These are phyloP conservation scores for Amaranthus tricolor DNA, from an alignment of 179 eudicot species.

Conservation along the genomic window DNA sequence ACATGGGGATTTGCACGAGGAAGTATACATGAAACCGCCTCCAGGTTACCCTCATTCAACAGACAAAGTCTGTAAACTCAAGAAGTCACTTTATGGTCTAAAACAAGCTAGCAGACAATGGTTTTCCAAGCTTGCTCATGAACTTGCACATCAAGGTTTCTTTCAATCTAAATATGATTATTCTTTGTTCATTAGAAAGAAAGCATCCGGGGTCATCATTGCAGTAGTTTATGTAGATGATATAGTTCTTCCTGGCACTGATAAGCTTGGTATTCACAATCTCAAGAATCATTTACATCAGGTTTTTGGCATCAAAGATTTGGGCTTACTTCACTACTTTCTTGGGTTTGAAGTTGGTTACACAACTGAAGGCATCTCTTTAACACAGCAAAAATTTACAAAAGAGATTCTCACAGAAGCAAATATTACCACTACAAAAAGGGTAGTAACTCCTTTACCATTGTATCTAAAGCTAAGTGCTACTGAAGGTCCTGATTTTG, in stretches of 20 bases:
- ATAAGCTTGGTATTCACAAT: background rate
- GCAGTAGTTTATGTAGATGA: background rate
- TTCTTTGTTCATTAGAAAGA: background rate
- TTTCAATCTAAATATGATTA: background rate
- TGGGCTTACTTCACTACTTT: background rate
- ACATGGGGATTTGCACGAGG: no score
- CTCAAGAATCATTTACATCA: background rate
- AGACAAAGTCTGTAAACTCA: background rate
- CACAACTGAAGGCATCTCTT: background rate
- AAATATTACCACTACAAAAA: no score
- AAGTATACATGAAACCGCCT: background rate
- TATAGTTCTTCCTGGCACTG: background rate
- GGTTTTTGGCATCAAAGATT: background rate
- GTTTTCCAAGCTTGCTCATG: background rate
- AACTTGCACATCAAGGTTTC: background rate
- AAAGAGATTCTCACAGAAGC: no score
- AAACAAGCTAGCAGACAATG: conserved; percentile 13
- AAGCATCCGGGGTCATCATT: background rate
- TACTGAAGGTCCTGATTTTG: no score
- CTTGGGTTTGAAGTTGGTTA: background rate
- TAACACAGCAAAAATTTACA: no score
- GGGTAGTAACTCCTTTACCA: no score
- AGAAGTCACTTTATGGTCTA: conserved; percentile 7
- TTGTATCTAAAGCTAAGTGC: no score
- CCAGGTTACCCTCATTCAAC: background rate